These are phyloP conservation scores for Lagenaria siceraria DNA, from an alignment of 306 rosid genomes.

Conservation along the genomic window DNA sequence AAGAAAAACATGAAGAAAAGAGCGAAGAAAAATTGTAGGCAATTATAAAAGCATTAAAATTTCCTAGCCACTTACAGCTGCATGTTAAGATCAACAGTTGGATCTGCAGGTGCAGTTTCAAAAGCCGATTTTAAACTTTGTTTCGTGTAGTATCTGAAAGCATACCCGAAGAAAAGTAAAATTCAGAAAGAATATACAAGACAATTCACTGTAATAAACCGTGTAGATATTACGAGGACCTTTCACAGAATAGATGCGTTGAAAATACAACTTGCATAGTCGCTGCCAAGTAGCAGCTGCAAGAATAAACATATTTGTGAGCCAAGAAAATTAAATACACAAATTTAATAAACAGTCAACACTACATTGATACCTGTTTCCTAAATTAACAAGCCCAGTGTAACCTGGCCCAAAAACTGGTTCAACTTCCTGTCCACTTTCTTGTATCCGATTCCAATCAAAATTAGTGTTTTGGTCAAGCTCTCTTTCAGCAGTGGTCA, in stretches of 20 bases:
- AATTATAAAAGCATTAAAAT: neutral
- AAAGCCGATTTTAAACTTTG: conserved; percentile 9
- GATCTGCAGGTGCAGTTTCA: conserved; percentile 76
- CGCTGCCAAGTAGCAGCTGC: conserved; percentile 95
- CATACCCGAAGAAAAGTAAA: neutral
- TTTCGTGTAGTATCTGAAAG: conserved; percentile 4
- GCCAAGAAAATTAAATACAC: neutral
- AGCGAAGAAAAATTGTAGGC: neutral
- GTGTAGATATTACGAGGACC: conserved; percentile 26
- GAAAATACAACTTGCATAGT: conserved; percentile 89
- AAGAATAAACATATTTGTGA: conserved; percentile 27
- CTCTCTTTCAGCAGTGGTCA: conserved; percentile 99
- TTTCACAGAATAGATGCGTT: conserved; percentile 46
- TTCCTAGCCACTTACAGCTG: conserved; percentile 12
- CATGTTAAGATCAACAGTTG: conserved; percentile 65
- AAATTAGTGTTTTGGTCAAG: conserved; percentile 92
- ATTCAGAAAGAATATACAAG: neutral
- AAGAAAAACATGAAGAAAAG: neutral
- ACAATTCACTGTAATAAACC: neutral
- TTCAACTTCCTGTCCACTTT: conserved; percentile 81
- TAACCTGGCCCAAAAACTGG: conserved; percentile 92
- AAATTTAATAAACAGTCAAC: conserved; percentile 4
- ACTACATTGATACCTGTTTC: conserved; percentile 50
- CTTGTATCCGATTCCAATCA: conserved; percentile 97
- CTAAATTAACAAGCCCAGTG: conserved; percentile 88